These are phyloP conservation scores for Fusarium pseudocircinatum DNA, from an alignment of 2,329 filamentous ascomycete species.

Conservation along the genomic window DNA sequence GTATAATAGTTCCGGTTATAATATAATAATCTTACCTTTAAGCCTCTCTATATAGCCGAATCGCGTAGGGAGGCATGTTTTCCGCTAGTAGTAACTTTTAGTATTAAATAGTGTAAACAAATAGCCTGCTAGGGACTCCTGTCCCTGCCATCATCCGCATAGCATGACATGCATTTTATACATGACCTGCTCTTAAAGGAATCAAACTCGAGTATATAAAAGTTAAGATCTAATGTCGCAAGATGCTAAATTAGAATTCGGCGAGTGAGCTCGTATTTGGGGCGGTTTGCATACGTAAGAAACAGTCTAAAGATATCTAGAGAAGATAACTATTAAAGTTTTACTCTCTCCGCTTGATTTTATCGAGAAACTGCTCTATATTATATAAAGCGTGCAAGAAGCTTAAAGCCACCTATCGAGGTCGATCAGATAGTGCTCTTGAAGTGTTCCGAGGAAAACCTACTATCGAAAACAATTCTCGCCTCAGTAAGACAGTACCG, in stretches of 20 bases:
- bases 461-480: conserved; percentile 71
- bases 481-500: conserved; percentile 71
- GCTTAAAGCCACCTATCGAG: conserved; percentile 65
- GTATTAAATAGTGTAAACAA: no score
- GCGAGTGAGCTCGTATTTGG: conserved; percentile 70
- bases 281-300: conserved; percentile 60
- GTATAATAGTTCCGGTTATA: no score
- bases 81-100: no score
- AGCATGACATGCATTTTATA: no score
- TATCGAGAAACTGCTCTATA: conserved; percentile 71
- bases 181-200: no score
- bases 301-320: conserved; percentile 63
- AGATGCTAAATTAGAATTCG: conserved; percentile 73
- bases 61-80: no score
- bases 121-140: no score
- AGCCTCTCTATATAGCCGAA: no score
- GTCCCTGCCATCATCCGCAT: no score
- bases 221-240: no score
- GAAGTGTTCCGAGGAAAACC: neutral
- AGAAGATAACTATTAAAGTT: conserved; percentile 78
- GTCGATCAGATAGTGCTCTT: conserved; percentile 7
- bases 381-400: conserved; percentile 78
- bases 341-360: conserved; percentile 67
- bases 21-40: no score
- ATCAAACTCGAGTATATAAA: no score